Conservation (phyloP, 768 basidiomycete genomes). For the Tephrocybe rancida region DNA sequence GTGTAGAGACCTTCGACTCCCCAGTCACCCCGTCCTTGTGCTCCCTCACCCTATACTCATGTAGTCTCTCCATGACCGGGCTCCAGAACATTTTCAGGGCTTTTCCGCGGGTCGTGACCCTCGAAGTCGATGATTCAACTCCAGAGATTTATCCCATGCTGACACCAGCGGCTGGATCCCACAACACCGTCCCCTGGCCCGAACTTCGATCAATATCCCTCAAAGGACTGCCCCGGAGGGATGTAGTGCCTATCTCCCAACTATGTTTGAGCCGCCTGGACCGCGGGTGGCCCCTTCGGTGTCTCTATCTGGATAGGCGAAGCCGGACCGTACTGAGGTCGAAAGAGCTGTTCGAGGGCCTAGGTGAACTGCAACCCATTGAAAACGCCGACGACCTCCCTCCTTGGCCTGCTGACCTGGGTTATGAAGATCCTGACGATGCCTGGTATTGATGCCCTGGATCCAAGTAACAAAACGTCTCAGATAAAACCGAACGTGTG, state of each 20-base stretch:
- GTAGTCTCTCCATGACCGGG: slow-evolving; percentile 33
- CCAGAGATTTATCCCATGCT: slow-evolving; percentile 32
- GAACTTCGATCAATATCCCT: slow-evolving; percentile 33
- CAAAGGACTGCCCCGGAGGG: slow-evolving; percentile 30
- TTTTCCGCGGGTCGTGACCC: slow-evolving; percentile 34
- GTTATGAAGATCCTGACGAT: slow-evolving; percentile 38
- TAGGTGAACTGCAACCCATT: slow-evolving; percentile 31
- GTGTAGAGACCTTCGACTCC: slow-evolving; percentile 35
- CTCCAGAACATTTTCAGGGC: slow-evolving; percentile 32
- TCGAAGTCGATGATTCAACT: slow-evolving; percentile 36
- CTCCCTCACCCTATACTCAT: slow-evolving; percentile 34
- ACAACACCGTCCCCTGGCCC: slow-evolving; percentile 31
- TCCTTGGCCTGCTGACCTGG: slow-evolving; percentile 41
- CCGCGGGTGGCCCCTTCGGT: slow-evolving; percentile 18
- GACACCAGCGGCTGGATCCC: slow-evolving; percentile 11
- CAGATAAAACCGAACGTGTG: too few species aligned
- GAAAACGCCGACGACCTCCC: slow-evolving; percentile 22
- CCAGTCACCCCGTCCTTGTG: slow-evolving; percentile 32
- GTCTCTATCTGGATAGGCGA: slow-evolving; percentile 36
- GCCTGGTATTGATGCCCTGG: slow-evolving; percentile 19
- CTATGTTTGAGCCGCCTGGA: slow-evolving; percentile 28
- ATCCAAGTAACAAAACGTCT: not conserved
- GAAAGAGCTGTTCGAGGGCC: slow-evolving; percentile 29
- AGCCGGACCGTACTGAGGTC: slow-evolving; percentile 34
- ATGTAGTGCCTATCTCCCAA: slow-evolving; percentile 32